Conservation (phyloP, 371 early-diverging fungal genomes). For the Amoeboaphelidium occidentale region DNA sequence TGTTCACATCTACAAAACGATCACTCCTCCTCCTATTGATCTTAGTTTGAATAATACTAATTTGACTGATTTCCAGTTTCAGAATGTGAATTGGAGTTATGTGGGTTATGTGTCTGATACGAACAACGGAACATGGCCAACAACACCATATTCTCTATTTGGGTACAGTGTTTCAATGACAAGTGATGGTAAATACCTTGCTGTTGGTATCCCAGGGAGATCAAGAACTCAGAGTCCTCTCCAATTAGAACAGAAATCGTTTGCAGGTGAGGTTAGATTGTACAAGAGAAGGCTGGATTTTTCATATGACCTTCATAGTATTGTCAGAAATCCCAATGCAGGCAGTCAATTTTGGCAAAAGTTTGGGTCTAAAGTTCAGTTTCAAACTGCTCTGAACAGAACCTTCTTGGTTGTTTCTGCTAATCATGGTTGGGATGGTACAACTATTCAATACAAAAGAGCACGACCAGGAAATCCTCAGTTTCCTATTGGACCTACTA, state of each 20-base stretch:
- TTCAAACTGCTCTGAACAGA: background rate
- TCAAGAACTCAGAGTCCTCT: background rate
- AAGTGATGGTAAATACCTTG: background rate
- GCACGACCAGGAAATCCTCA: background rate
- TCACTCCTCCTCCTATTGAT: background rate
- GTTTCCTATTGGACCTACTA: background rate
- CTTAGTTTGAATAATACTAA: background rate
- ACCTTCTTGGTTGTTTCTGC: background rate
- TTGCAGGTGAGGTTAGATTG: background rate
- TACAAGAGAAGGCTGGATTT: background rate
- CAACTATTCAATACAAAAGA: background rate
- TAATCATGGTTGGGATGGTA: background rate
- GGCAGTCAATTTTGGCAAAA: background rate
- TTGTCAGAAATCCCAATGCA: background rate
- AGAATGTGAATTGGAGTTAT: background rate
- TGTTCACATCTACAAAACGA: background rate
- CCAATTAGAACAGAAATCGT: background rate
- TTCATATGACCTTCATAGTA: background rate
- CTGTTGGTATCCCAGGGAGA: background rate
- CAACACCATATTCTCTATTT: background rate
- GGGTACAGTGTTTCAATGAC: background rate
- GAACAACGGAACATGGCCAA: background rate
- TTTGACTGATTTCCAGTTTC: background rate
- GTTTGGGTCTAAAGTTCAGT: background rate
- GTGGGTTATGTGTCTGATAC: background rate